Conservation (phyloP, 768 basidiomycete species). For the Leucocoprinus leucothites region DNA sequence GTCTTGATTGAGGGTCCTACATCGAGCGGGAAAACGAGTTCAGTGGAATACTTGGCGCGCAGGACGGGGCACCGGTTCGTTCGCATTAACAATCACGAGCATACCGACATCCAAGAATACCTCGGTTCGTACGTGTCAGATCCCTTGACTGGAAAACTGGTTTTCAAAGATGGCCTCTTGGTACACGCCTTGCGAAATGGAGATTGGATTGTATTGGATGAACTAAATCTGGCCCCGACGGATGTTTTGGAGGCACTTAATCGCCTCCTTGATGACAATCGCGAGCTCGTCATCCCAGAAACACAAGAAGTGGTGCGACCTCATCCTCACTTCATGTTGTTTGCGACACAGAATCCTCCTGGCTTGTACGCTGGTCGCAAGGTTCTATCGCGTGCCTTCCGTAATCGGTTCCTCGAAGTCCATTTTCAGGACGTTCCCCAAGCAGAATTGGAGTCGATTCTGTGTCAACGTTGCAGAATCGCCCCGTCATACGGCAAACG, state of each 20-base stretch:
- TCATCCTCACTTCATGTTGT: constrained; percentile 95
- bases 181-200: constrained; percentile 89
- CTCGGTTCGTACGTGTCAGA: constrained; percentile 96
- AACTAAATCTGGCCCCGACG: constrained; percentile 95
- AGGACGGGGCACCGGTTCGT: constrained; percentile 94
- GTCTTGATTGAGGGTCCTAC: constrained; percentile 98
- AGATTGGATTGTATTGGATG: constrained; percentile 98
- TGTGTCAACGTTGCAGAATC: constrained; percentile 89
- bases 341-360: constrained; percentile 97
- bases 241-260: constrained; percentile 98
- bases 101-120: constrained; percentile 99
- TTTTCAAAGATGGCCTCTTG: constrained; percentile 92
- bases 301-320: constrained; percentile 93
- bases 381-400: constrained; percentile 90
- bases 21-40: constrained; percentile 95
- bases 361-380: constrained; percentile 95
- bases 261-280: constrained; percentile 93
- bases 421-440: constrained; percentile 98
- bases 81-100: constrained; percentile 99
- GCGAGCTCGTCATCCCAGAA: constrained; percentile 93
- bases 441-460: constrained; percentile 86
- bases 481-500: constrained; percentile 90
- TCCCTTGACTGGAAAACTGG: constrained; percentile 85
- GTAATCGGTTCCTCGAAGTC: constrained; percentile 96
- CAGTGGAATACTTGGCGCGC: constrained; percentile 91